Evolutionary conservation across 257 asterid genomes (phyloP).

Genomic region (Cynanchum wilfordii): DNA sequence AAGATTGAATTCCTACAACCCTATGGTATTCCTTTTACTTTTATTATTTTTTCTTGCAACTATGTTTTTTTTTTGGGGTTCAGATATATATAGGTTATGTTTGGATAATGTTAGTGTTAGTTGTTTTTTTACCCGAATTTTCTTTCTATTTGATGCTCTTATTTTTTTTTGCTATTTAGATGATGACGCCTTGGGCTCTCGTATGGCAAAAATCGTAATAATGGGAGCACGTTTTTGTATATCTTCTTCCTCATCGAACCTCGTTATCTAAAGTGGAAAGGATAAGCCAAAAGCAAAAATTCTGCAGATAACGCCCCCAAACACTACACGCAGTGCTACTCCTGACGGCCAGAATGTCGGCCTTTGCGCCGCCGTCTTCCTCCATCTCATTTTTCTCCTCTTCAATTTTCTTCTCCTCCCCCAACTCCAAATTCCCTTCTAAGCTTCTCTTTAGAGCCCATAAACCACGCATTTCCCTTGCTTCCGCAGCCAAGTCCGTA

Average conservation of each 20-base stretch:
- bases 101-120: too few relatives aligned
- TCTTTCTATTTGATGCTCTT: too few relatives aligned
- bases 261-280: background rate
- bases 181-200: too few relatives aligned
- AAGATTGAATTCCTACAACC: too few relatives aligned
- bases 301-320: background rate
- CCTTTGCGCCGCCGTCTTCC: constrained; percentile 28
- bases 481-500: constrained; percentile 11
- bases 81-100: too few relatives aligned
- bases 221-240: background rate
- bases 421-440: constrained; percentile 14
- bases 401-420: constrained; percentile 46
- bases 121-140: too few relatives aligned
- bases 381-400: constrained; percentile 68
- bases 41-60: too few relatives aligned
- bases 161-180: too few relatives aligned
- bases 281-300: background rate
- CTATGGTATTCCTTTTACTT: too few relatives aligned
- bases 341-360: constrained; percentile 8
- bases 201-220: background rate
- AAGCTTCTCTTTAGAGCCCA: constrained; percentile 21
- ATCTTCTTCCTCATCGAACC: background rate
- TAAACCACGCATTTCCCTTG: constrained; percentile 26
- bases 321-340: background rate
- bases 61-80: too few relatives aligned